Evolutionary conservation across 352 stramenopile species (phyloP).

Genomic region (Elongisporangium prolatum): DNA sequence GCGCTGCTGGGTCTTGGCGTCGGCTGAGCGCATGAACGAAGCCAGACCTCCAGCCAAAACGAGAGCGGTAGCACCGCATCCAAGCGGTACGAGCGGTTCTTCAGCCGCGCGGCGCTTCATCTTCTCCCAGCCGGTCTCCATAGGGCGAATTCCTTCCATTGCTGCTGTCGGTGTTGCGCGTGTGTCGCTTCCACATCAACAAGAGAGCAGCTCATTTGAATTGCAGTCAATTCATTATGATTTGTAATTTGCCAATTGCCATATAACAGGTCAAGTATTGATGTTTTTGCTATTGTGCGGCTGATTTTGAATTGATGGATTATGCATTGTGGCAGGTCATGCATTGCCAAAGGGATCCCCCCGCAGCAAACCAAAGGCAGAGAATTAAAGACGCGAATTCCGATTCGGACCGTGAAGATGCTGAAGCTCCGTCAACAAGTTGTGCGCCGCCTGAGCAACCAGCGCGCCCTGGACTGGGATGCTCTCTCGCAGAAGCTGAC

Average conservation of each 20-base stretch:
- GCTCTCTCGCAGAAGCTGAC: slow-evolving; percentile 69
- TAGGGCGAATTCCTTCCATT: slow-evolving; percentile 35
- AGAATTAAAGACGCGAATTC: slow-evolving; percentile 1
- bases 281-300: not conserved
- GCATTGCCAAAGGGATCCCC: slow-evolving; percentile 7
- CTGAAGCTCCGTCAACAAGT: slow-evolving; percentile 76
- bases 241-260: not conserved
- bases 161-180: not conserved
- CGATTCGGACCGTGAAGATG: slow-evolving; percentile 27
- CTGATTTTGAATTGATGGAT: slow-evolving; percentile 3
- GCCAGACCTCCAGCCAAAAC: slow-evolving; percentile 59
- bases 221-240: slow-evolving; percentile 7
- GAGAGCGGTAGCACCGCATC: slow-evolving; percentile 52
- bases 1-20: slow-evolving; percentile 71
- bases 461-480: slow-evolving; percentile 67
- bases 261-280: not conserved
- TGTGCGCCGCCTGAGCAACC: slow-evolving; percentile 49
- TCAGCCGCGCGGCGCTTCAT: slow-evolving; percentile 68
- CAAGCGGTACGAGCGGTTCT: slow-evolving; percentile 75
- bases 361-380: slow-evolving; percentile 21
- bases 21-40: slow-evolving; percentile 60
- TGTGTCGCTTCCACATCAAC: slow-evolving; percentile 1
- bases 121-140: slow-evolving; percentile 76
- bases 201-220: not conserved
- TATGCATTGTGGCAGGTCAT: slow-evolving; percentile 12